These are phyloP conservation scores for Xerocomus minutiporus DNA, from an alignment of 1,284 basidiomycete genomes.

Conservation along the genomic window DNA sequence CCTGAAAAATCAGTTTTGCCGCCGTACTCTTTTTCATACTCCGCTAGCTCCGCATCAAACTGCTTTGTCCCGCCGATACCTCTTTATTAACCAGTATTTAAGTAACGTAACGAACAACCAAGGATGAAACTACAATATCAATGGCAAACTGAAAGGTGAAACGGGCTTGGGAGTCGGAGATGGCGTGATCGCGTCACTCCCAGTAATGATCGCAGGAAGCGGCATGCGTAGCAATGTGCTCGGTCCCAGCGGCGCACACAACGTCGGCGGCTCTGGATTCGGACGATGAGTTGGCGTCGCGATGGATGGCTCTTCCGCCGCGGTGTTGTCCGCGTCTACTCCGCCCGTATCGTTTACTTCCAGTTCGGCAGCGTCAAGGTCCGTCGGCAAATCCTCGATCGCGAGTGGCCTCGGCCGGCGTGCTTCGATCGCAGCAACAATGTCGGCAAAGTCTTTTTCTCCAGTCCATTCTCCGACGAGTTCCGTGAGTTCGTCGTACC, in stretches of 20 bases:
- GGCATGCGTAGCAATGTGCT: slow-evolving; percentile 35
- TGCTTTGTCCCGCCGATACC: not conserved
- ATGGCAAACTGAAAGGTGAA: slow-evolving; percentile 11
- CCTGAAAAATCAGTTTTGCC: not conserved
- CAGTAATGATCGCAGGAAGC: slow-evolving; percentile 39
- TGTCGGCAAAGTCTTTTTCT: slow-evolving; percentile 54
- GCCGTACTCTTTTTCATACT: not conserved
- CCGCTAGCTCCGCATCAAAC: not conserved
- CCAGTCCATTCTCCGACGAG: slow-evolving; percentile 61
- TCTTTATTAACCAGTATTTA: not conserved
- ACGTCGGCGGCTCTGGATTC: slow-evolving; percentile 38
- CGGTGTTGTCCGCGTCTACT: not conserved
- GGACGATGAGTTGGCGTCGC: slow-evolving; percentile 37
- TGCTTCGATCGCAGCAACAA: slow-evolving; percentile 50
- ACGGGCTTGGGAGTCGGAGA: slow-evolving; percentile 35
- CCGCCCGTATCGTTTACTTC: not conserved
- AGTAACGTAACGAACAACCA: not conserved
- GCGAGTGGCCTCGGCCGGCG: slow-evolving; percentile 31
- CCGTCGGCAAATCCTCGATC: slow-evolving; percentile 5
- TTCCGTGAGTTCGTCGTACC: slow-evolving; percentile 56
- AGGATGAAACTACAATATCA: slow-evolving; percentile 5
- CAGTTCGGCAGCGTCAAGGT: not conserved
- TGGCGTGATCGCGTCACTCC: slow-evolving; percentile 43
- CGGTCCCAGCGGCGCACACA: slow-evolving; percentile 37
- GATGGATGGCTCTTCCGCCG: slow-evolving; percentile 2